Evolutionary conservation across 2,329 filamentous ascomycete genomes (phyloP), one percentile per base, ranked within the genome.

Genomic region (Cyanodermella asteris): DNA sequence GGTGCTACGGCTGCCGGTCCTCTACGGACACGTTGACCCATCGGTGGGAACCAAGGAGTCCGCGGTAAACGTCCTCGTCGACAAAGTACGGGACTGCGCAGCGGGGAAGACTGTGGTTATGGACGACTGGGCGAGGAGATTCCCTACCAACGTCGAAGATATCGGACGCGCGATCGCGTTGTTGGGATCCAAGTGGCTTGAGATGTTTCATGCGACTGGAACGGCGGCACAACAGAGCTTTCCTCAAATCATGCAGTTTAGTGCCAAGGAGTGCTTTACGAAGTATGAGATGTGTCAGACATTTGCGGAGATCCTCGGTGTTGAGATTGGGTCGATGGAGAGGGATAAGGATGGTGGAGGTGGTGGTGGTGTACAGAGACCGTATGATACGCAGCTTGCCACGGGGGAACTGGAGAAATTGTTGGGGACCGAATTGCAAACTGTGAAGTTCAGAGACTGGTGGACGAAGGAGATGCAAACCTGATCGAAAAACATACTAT

Each of bases 111-210:
- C 59, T 28, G 56, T 81, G 20, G 70, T 65, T 42, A 82, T 91
- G 69, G 81, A 91, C 40, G 71, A 90, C 45, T 91, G 78, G 69
- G 71, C 76, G 2, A 51, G 75, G 25, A 64, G 81, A 15, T 91
- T 78, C 50, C 81, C 81, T 6, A 91, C 81, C 6, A 87, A 87
- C 43, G 91, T 80, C 0, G 72, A 80, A 42, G 82, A 91, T 41
- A 72, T 91, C 11, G 80, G 61, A 11, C 61, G 82, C 19, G 75
- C 91, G 22, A 75, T 70, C 38, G 59, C 68, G 32, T 77, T 90
- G 36, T 54, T 87, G 23, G 65, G 74, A 2, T 57, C 56, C 32
- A 70, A 74, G 39, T 87, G 82, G 39, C 53, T 73, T 27, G 47
- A 39, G 40, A n/a, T n/a, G n/a, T n/a, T n/a, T n/a, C n/a, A n/a